phyloP scores from a whole-genome alignment of 306 rosid genomes.

The Cucumis cinereus region DNA sequence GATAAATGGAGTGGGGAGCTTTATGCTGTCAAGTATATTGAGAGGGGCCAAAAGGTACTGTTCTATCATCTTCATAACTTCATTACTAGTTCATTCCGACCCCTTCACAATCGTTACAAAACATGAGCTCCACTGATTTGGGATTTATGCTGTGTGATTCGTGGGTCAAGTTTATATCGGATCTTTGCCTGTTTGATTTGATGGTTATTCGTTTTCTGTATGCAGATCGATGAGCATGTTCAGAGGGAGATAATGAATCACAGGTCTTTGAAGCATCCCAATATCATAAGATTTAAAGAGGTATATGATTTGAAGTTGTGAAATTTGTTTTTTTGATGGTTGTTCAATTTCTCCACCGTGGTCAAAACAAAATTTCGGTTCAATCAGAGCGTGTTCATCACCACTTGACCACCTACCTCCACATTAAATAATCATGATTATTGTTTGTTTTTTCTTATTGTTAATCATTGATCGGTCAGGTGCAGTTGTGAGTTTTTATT shows the following conservation, averaged over 20 bases:
- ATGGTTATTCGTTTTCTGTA: not conserved
- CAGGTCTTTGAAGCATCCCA: conserved; percentile 89
- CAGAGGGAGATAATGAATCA: conserved; percentile 96
- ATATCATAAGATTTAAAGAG: conserved; percentile 92
- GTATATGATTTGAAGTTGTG: conserved; percentile 21
- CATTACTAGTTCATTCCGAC: not conserved
- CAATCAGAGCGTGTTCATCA: not conserved
- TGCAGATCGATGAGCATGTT: conserved; percentile 89
- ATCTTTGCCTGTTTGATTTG: not conserved
- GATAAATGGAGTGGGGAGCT: conserved; percentile 67
- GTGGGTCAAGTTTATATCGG: not conserved
- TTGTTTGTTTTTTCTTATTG: not conserved
- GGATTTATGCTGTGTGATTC: not conserved
- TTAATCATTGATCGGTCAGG: not conserved
- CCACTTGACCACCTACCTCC: not conserved
- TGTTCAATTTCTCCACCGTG: not conserved
- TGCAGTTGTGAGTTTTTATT: not conserved
- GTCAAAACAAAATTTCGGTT: not conserved
- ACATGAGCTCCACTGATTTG: not conserved
- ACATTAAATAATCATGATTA: not conserved
- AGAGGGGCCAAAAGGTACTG: conserved; percentile 75
- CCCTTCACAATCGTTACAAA: not conserved
- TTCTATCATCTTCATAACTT: not conserved
- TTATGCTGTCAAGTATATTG: conserved; percentile 83
- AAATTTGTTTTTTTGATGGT: not conserved